Evolutionary conservation across 2,329 filamentous ascomycete genomes (phyloP).

Genomic region (Beauveria asiatica): DNA sequence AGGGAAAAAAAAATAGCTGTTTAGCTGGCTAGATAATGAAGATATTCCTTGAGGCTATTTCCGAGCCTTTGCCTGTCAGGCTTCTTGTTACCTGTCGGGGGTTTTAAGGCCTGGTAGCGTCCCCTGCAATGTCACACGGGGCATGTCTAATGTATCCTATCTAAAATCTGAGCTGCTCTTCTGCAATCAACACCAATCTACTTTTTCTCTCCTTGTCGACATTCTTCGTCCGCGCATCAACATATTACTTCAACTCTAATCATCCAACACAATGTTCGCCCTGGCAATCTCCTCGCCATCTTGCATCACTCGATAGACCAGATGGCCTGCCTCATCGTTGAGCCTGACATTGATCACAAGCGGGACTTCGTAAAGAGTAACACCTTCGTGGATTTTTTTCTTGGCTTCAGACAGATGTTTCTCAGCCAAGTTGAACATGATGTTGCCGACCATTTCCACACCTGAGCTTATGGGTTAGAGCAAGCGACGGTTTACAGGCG

Average conservation of each 20-base stretch:
- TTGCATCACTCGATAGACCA: neutral
- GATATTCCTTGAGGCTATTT: too few species aligned
- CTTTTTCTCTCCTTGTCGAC: neutral
- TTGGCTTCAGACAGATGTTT: neutral
- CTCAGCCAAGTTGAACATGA: neutral
- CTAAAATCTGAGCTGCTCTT: too few species aligned
- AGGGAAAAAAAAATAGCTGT: too few species aligned
- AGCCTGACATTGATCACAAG: neutral
- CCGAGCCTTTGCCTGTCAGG: too few species aligned
- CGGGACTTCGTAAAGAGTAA: neutral
- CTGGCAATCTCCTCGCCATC: neutral
- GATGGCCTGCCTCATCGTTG: neutral
- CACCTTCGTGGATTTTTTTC: too few species aligned
- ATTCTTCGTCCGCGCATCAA: neutral
- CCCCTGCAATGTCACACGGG: too few species aligned
- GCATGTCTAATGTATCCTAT: too few species aligned
- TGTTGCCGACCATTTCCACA: neutral
- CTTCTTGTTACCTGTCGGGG: too few species aligned
- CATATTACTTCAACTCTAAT: neutral
- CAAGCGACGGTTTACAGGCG: neutral
- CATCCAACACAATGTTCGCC: neutral
- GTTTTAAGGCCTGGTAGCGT: too few species aligned
- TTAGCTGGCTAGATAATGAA: too few species aligned
- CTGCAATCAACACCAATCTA: too few species aligned
- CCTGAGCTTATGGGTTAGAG: neutral